A percentile compares a stretch with the other conserved stretches of the same genome.
Conservation (phyloP, 805 yeast species). For the Priceomyces melissophilus region DNA sequence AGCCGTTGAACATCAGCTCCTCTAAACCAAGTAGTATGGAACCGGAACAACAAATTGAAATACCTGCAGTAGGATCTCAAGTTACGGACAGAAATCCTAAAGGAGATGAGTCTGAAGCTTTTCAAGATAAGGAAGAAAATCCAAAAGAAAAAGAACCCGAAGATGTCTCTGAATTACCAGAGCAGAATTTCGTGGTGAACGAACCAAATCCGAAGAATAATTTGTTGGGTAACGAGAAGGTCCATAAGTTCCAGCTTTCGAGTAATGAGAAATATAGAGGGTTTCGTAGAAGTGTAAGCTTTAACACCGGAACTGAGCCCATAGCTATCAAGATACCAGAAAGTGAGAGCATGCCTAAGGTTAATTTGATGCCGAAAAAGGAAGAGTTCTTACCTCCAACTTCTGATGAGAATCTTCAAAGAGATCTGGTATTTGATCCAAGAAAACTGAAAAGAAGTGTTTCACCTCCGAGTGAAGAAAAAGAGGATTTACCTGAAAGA, state of each 20-base stretch:
- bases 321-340: slow-evolving; percentile 21
- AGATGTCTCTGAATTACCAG: not conserved
- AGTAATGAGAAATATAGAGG: slow-evolving; percentile 38
- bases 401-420: not conserved
- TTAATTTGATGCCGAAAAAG: not conserved
- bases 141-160: not conserved
- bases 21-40: not conserved
- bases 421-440: slow-evolving; percentile 4
- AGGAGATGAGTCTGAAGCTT: not conserved
- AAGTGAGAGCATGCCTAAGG: slow-evolving; percentile 7
- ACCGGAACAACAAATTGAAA: not conserved
- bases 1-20: slow-evolving; percentile 23
- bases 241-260: slow-evolving; percentile 24
- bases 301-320: slow-evolving; percentile 15
- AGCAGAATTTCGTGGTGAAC: slow-evolving; percentile 3
- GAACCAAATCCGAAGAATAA: not conserved
- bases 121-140: not conserved
- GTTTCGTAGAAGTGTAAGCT: slow-evolving; percentile 34
- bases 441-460: slow-evolving; percentile 9
- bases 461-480: slow-evolving; percentile 10
- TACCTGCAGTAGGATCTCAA: not conserved
- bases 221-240: slow-evolving; percentile 4
- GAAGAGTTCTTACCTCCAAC: not conserved
- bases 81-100: not conserved
- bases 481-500: slow-evolving; percentile 1